Conservation (phyloP, 2,329 filamentous ascomycete genomes). For the Microdochium nivale region DNA sequence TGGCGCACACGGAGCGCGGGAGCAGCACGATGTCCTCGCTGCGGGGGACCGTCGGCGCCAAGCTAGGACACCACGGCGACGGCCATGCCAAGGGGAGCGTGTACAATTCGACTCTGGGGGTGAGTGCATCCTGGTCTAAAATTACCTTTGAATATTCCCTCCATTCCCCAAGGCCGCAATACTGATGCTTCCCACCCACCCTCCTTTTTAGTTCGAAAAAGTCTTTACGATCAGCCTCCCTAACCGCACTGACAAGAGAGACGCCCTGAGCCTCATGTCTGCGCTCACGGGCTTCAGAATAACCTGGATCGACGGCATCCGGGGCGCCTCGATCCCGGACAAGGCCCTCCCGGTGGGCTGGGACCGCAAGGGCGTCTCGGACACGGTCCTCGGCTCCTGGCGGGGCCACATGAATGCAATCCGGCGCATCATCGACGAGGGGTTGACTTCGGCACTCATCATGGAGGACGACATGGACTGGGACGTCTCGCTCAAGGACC, state of each 20-base stretch:
- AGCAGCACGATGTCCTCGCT: not conserved
- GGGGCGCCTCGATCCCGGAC: conserved; percentile 26
- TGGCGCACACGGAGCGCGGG: not conserved
- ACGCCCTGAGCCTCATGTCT: conserved; percentile 33
- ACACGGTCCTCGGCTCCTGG: conserved; percentile 28
- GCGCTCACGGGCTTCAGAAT: conserved; percentile 30
- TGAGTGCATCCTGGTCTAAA: not conserved
- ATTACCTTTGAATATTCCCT: too few relatives aligned
- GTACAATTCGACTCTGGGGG: not conserved
- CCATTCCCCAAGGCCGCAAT: too few relatives aligned
- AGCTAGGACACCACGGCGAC: not conserved
- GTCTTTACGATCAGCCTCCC: conserved; percentile 34
- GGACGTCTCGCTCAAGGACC: conserved; percentile 26
- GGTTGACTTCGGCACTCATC: conserved; percentile 27
- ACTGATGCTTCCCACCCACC: not conserved
- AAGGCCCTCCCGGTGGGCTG: conserved; percentile 24
- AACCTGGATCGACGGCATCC: conserved; percentile 33
- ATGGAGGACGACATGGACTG: conserved; percentile 36
- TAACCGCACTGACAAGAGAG: conserved; percentile 37
- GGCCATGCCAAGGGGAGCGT: not conserved
- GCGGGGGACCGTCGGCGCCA: not conserved
- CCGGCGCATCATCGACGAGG: conserved; percentile 21
- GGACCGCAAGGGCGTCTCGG: conserved; percentile 11
- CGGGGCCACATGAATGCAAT: conserved; percentile 26
- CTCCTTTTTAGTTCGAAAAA: conserved; percentile 12